phyloP scores from a whole-genome alignment of 495 filamentous ascomycete genomes.

The Aspergillus funiculosus region DNA sequence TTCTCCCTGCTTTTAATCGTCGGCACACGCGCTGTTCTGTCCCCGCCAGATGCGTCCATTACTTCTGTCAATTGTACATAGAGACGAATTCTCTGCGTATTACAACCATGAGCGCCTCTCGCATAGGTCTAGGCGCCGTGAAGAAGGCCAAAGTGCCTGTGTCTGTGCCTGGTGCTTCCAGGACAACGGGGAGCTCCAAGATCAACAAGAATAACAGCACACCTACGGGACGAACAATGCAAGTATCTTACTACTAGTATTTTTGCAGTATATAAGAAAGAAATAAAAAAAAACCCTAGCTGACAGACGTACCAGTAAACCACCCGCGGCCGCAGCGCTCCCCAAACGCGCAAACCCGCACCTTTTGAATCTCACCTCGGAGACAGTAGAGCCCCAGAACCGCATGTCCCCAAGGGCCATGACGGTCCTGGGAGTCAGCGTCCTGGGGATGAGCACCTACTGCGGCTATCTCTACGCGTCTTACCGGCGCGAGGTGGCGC shows the following conservation, averaged over 20 bases:
- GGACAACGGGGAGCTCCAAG: background rate
- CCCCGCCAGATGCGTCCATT: too few species aligned
- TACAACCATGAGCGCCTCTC: constrained; percentile 20
- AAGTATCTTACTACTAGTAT: background rate
- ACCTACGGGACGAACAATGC: background rate
- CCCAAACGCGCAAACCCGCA: constrained; percentile 24
- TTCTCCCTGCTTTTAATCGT: background rate
- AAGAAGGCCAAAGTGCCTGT: constrained; percentile 21
- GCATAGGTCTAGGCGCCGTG: constrained; percentile 17
- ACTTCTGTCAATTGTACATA: too few species aligned
- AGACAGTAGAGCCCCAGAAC: constrained; percentile 8
- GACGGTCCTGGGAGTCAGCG: constrained; percentile 40
- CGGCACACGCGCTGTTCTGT: too few species aligned
- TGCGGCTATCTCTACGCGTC: constrained; percentile 47
- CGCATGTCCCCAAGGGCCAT: constrained; percentile 33
- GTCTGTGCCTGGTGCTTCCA: constrained; percentile 9
- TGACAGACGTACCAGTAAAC: constrained; percentile 4
- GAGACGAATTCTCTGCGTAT: background rate
- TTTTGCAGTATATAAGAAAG: background rate
- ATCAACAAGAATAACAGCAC: constrained; percentile 4
- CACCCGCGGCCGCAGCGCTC: constrained; percentile 2
- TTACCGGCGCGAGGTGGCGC: constrained; percentile 35
- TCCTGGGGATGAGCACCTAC: constrained; percentile 47
- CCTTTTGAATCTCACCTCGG: constrained; percentile 12
- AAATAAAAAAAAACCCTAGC: constrained; percentile 2